Conservation (phyloP, 1,284 basidiomycete genomes). For the Ustilago sp. region DNA sequence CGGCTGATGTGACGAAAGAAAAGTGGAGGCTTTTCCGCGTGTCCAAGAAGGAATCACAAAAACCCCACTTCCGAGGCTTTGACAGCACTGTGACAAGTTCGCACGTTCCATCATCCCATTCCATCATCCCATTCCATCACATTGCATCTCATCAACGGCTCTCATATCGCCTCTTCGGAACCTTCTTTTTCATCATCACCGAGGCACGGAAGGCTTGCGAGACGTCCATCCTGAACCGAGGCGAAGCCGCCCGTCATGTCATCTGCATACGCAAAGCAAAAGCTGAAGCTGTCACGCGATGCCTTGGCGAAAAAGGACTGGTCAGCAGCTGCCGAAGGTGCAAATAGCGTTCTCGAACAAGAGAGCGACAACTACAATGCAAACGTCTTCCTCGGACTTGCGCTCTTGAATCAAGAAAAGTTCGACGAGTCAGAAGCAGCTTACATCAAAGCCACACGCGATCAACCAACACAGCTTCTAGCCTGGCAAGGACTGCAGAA, state of each 20-base stretch:
- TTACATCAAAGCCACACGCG: slow-evolving; percentile 68
- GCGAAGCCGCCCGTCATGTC: slow-evolving; percentile 34
- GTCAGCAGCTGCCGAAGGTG: slow-evolving; percentile 46
- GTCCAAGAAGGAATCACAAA: slow-evolving; percentile 28
- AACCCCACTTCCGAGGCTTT: background rate
- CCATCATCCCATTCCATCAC: slow-evolving; percentile 14
- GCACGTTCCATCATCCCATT: slow-evolving; percentile 15
- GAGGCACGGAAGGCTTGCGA: background rate
- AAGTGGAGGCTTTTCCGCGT: slow-evolving; percentile 28
- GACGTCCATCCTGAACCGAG: background rate
- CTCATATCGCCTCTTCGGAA: background rate
- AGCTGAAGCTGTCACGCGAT: slow-evolving; percentile 62
- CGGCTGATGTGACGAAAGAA: slow-evolving; percentile 4
- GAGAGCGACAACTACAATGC: slow-evolving; percentile 67
- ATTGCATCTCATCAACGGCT: background rate
- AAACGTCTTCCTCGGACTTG: slow-evolving; percentile 63
- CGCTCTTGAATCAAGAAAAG: slow-evolving; percentile 55
- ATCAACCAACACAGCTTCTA: slow-evolving; percentile 64
- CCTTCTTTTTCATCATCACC: slow-evolving; percentile 7
- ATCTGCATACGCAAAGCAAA: slow-evolving; percentile 54
- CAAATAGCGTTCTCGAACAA: slow-evolving; percentile 54
- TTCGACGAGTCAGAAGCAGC: slow-evolving; percentile 55
- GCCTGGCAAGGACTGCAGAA: slow-evolving; percentile 71
- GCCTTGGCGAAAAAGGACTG: slow-evolving; percentile 58
- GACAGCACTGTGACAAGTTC: background rate